Conservation (phyloP, 108 stramenopile genomes). For the Seminavis robusta region DNA sequence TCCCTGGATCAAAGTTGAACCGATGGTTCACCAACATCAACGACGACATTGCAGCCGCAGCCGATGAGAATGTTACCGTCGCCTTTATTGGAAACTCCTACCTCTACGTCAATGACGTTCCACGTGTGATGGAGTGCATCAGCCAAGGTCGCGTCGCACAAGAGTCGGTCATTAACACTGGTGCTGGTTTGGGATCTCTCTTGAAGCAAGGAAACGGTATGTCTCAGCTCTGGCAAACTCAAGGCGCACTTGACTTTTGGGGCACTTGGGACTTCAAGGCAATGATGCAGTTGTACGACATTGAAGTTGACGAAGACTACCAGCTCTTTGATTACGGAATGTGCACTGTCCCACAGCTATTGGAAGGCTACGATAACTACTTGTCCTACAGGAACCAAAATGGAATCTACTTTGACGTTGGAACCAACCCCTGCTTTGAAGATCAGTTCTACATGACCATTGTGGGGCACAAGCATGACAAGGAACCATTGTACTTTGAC, state of each 20-base stretch:
- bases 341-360: constrained; percentile 50
- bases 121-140: constrained; percentile 41
- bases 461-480: neutral
- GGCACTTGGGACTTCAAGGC: no score
- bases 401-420: constrained; percentile 39
- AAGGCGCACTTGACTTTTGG: no score
- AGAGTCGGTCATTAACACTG: constrained; percentile 49
- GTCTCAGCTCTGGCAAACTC: no score
- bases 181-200: no score
- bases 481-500: constrained; percentile 20
- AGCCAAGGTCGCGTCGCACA: constrained; percentile 22
- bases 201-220: no score
- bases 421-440: constrained; percentile 46
- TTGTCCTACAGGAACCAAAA: constrained; percentile 22
- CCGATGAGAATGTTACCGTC: no score
- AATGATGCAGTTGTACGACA: no score
- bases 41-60: no score
- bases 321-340: constrained; percentile 56
- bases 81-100: constrained; percentile 56
- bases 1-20: no score
- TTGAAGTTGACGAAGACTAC: no score
- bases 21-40: no score
- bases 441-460: constrained; percentile 32
- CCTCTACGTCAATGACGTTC: constrained; percentile 52
- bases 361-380: constrained; percentile 31